A percentile compares a stretch with the other conserved stretches of the same genome.
phyloP scores from a whole-genome alignment of 1,284 basidiomycete genomes.

The Bondarzewia mesenterica region DNA sequence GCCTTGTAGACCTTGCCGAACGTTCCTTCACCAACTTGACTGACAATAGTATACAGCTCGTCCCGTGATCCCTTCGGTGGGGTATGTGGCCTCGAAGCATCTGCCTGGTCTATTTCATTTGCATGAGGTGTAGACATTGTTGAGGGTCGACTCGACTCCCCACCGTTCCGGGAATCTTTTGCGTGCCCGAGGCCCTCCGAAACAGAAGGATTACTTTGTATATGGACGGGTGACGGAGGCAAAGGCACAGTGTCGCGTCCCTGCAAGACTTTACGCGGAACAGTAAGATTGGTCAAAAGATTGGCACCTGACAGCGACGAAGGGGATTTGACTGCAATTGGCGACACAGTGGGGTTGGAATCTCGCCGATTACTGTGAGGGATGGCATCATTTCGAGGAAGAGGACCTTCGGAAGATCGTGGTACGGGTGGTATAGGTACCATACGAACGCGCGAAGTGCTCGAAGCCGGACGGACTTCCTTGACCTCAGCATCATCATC shows the following conservation, averaged over 20 bases:
- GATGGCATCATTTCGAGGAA: not conserved
- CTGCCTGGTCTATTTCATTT: not conserved
- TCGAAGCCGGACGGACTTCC: not conserved
- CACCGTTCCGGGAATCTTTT: not conserved
- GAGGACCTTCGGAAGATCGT: not conserved
- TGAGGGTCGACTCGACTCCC: not conserved
- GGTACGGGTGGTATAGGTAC: not conserved
- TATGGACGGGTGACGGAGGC: not conserved
- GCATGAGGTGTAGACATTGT: not conserved
- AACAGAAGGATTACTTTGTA: not conserved
- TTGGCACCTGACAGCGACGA: not conserved
- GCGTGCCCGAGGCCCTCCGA: not conserved
- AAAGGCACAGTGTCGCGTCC: too few species aligned
- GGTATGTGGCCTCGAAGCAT: not conserved
- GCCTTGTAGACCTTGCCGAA: conserved; percentile 99
- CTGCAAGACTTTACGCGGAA: too few species aligned
- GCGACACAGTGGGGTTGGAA: not conserved
- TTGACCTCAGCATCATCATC: conserved; percentile 34
- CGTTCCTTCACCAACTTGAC: conserved; percentile 96
- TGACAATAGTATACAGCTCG: conserved; percentile 82
- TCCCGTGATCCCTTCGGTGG: conserved; percentile 24
- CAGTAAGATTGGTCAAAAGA: not conserved
- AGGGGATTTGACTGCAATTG: not conserved
- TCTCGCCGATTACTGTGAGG: too few species aligned
- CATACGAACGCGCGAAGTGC: not conserved